Percentiles rank a stretch among this genome's conserved stretches.
Evolutionary conservation across 2,329 filamentous ascomycete species (phyloP).

Genomic region (Talaromyces sp.): DNA sequence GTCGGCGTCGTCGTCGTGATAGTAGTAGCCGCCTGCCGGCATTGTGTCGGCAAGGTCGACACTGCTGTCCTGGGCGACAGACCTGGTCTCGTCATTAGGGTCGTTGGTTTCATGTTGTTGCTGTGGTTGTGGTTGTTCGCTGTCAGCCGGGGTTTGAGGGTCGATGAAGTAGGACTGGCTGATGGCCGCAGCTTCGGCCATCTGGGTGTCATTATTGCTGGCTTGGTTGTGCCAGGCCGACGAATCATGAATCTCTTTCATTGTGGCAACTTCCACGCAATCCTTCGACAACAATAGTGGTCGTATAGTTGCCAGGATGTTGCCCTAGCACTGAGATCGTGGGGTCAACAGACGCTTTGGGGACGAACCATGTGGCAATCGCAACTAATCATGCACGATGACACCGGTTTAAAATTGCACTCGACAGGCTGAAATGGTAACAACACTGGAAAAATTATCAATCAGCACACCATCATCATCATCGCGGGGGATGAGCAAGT

Average conservation of each 20-base stretch:
- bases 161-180: not conserved
- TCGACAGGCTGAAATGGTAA: no score
- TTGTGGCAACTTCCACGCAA: not conserved
- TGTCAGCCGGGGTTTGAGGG: not conserved
- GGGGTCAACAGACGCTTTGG: no score
- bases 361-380: no score
- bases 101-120: not conserved
- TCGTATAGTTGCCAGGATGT: no score
- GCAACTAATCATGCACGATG: no score
- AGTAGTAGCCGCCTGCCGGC: not conserved
- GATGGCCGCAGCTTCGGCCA: not conserved
- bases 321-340: no score
- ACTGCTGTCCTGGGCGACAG: not conserved
- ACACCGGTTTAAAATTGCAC: no score
- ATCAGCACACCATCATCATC: no score
- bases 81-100: not conserved
- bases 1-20: constrained; percentile 9
- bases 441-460: no score
- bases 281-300: not conserved
- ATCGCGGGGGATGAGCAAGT: no score
- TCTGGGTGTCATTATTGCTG: no score
- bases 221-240: not conserved
- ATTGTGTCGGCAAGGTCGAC: not conserved
- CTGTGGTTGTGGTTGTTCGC: not conserved
- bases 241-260: not conserved